Conservation (phyloP, 2,329 filamentous ascomycete genomes). For the Clonostachys rhizophaga region DNA sequence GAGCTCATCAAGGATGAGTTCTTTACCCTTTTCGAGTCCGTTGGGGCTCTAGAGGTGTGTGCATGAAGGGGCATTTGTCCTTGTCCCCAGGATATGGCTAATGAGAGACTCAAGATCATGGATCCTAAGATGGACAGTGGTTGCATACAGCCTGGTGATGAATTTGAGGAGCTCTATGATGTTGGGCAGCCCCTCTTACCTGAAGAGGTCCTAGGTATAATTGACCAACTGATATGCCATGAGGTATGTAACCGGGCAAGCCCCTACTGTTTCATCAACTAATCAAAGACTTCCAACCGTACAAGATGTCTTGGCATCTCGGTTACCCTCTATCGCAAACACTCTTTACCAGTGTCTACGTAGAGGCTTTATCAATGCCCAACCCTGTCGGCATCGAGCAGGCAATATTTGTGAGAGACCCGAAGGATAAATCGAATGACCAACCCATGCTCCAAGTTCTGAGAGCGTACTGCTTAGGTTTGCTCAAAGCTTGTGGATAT, state of each 20-base stretch:
- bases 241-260: conserved; percentile 52
- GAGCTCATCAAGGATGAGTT: conserved; percentile 89
- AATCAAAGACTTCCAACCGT: not conserved
- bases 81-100: not conserved
- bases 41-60: conserved; percentile 73
- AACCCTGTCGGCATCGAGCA: conserved; percentile 59
- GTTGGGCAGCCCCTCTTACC: conserved; percentile 63
- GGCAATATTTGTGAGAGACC: conserved; percentile 53
- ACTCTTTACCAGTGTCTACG: conserved; percentile 85
- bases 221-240: conserved; percentile 86
- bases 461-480: conserved; percentile 77
- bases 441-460: conserved; percentile 59
- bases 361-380: conserved; percentile 77
- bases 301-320: conserved; percentile 89
- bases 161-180: conserved; percentile 81
- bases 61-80: not conserved
- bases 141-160: conserved; percentile 70
- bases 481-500: conserved; percentile 78
- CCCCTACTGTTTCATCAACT: not conserved
- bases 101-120: conserved; percentile 74
- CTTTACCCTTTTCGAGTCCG: conserved; percentile 92
- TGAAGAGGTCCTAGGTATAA: conserved; percentile 83
- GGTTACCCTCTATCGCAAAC: conserved; percentile 96
- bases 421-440: conserved; percentile 16
- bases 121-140: conserved; percentile 99